phyloP scores from a whole-genome alignment of 75 land plant genomes.

The Azolla pinnata region DNA sequence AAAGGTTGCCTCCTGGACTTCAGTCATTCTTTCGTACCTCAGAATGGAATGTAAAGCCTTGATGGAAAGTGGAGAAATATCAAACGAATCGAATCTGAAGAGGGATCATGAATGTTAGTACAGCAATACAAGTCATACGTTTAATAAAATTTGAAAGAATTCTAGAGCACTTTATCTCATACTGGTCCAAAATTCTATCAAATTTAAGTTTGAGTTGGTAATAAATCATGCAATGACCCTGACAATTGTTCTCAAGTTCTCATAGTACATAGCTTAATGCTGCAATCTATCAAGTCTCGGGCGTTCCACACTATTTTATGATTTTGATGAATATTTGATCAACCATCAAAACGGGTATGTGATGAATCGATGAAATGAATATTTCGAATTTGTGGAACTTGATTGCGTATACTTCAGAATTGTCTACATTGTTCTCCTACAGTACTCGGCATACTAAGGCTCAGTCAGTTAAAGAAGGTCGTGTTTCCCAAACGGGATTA shows the following conservation, averaged over 20 bases:
- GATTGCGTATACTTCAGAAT: background rate
- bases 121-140: background rate
- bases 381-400: background rate
- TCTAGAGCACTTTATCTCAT: background rate
- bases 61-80: constrained; percentile 67
- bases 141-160: background rate
- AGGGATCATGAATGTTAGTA: background rate
- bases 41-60: constrained; percentile 62
- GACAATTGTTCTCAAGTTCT: background rate
- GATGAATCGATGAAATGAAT: background rate
- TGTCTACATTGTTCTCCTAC: background rate
- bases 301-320: too few species aligned
- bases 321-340: too few species aligned
- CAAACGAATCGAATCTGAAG: constrained; percentile 77
- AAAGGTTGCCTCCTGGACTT: constrained; percentile 91
- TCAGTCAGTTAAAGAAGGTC: too few species aligned
- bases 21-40: constrained; percentile 88
- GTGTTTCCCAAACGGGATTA: too few species aligned
- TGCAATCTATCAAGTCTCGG: too few species aligned
- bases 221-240: background rate
- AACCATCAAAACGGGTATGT: too few species aligned
- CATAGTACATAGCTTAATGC: too few species aligned
- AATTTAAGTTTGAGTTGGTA: background rate
- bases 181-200: background rate
- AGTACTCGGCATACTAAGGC: background rate